Evolutionary conservation across 345 rosid species (phyloP), one percentile per base, ranked within the genome.

Genomic region (Hibiscus trionum): DNA sequence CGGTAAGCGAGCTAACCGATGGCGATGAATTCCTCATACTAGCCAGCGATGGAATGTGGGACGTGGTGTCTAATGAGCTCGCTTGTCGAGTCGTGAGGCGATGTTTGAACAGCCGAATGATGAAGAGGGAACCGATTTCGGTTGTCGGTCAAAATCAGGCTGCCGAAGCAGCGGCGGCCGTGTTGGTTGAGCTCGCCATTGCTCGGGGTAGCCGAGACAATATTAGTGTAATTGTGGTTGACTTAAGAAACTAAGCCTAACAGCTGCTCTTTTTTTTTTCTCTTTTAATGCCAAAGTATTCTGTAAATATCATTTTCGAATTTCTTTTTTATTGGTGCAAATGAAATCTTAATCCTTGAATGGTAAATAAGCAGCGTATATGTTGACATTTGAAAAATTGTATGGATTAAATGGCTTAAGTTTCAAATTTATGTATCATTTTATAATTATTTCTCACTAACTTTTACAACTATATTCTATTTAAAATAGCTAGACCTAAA

Each of bases 31-130:
- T 88, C 77, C 82, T 94, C 3, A 85, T 91, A 42, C 82, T 90
- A 19, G 96, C 93, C 2, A 87, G 88, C 11, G 94, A 91, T 19
- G 96, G 94, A 11, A 53, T 94, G 17, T 94, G 97, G 97, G 91
- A 87, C 11, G 90, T 86, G 1, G 68, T 94, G 29, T 77, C 93
- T 2, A 91, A 91, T 66, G 87, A 86, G 27, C 75, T 74, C 12
- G 96, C 96, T 0, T 87, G 91, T 72, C 83, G 74, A 37, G 81
- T 91, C 2, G 90, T 81, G 59, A 84, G 80, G 74, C 78, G 81
- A 65, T 86, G 91, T 78, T 85, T 93, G 4, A 60, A 70, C 27
- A 85, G 86, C n/a, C 71, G 37, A 19, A 61, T 44, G 12, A 9
- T 76, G 66, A 74, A 80, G 75, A 79, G 85, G 77, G 77, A 57